A percentile compares a stretch with the other conserved stretches of the same genome.
phyloP scores from a whole-genome alignment of 306 rosid genomes.

The Argentina anserina region DNA sequence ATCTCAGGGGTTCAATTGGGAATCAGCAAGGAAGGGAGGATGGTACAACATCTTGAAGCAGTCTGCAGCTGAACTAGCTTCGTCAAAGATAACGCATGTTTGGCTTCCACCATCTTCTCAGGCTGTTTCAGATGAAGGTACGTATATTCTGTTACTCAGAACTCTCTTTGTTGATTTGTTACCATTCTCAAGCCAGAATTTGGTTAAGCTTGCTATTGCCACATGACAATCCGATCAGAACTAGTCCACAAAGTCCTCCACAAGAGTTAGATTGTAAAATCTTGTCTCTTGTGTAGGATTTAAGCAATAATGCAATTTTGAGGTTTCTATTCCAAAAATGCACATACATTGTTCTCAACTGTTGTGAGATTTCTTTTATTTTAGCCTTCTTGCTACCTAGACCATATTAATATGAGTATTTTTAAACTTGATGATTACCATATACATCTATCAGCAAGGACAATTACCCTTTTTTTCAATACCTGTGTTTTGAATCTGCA shows the following conservation, averaged over 20 bases:
- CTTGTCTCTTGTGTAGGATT: not conserved
- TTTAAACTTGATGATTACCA: too few relatives aligned
- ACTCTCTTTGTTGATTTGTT: not conserved
- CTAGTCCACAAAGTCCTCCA: not conserved
- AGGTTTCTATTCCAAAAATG: too few relatives aligned
- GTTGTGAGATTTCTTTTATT: too few relatives aligned
- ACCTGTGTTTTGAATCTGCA: too few relatives aligned
- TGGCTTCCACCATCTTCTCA: slow-evolving; percentile 96
- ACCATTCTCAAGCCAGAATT: not conserved
- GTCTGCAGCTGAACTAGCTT: slow-evolving; percentile 44
- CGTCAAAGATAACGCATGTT: slow-evolving; percentile 58
- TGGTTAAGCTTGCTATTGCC: not conserved
- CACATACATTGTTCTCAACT: too few relatives aligned
- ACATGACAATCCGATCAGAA: not conserved
- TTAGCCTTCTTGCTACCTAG: too few relatives aligned
- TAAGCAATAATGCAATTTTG: not conserved
- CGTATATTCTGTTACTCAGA: not conserved
- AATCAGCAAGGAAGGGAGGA: slow-evolving; percentile 55
- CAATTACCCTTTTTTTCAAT: too few relatives aligned
- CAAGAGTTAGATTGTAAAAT: not conserved
- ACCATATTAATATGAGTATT: too few relatives aligned
- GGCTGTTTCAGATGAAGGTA: slow-evolving; percentile 11
- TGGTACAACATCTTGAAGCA: slow-evolving; percentile 63
- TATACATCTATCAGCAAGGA: too few relatives aligned
- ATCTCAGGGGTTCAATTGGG: slow-evolving; percentile 79